These are phyloP conservation scores for Gomphus sp. DNA, from an alignment of 1,284 basidiomycete species.

Conservation along the genomic window DNA sequence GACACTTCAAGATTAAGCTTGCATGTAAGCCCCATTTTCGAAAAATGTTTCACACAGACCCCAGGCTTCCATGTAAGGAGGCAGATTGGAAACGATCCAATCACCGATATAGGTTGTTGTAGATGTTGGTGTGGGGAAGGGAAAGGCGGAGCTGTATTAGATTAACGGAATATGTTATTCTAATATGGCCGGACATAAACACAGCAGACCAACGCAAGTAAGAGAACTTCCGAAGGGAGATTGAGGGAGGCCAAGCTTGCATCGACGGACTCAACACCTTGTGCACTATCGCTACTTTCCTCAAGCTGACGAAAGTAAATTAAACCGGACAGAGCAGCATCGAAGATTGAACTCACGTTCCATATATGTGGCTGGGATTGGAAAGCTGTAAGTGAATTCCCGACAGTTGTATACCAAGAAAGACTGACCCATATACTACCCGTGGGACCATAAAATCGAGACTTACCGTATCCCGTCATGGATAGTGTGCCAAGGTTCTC, in stretches of 20 bases:
- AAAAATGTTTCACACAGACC: conserved; percentile 9
- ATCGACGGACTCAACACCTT: background rate
- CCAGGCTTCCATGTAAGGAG: conserved; percentile 3
- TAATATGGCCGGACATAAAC: too few species aligned
- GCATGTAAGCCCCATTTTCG: conserved; percentile 8
- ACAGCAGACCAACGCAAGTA: background rate
- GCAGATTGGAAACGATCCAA: conserved; percentile 4
- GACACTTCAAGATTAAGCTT: background rate
- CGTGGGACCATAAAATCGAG: conserved; percentile 4
- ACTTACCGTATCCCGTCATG: conserved; percentile 8
- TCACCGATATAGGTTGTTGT: background rate
- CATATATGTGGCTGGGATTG: background rate
- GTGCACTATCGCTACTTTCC: background rate
- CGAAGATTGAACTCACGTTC: background rate
- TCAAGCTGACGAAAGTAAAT: background rate
- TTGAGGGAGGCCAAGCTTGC: background rate
- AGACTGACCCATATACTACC: background rate
- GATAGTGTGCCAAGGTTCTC: conserved; percentile 7
- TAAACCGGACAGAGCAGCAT: background rate
- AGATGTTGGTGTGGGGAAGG: background rate
- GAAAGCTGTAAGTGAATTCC: background rate
- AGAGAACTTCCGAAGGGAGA: background rate
- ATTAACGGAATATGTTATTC: background rate
- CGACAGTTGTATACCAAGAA: background rate
- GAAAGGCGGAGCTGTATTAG: background rate